Percentiles rank a stretch among this genome's conserved stretches.
Conservation (phyloP, 768 basidiomycete species). For the Psilocybe sp. region DNA sequence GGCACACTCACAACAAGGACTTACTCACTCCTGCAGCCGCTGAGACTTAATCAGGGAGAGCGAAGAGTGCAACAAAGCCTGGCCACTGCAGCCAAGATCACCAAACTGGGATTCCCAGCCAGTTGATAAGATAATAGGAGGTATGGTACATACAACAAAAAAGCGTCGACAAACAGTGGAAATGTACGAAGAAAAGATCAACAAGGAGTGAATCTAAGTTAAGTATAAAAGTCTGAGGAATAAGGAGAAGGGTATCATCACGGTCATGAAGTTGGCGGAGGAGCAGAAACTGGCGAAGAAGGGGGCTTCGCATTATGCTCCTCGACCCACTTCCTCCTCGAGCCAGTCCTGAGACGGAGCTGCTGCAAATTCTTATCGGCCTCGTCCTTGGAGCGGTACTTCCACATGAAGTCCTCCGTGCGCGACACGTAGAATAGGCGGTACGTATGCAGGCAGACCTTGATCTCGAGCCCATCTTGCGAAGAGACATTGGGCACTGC, state of each 20-base stretch:
- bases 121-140: not conserved
- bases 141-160: not conserved
- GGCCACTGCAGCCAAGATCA: no score
- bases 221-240: not conserved
- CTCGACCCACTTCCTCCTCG: conserved; percentile 33
- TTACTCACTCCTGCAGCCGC: no score
- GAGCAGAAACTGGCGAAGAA: no score
- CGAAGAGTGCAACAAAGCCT: no score
- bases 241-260: not conserved
- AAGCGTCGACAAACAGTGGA: conserved; percentile 3
- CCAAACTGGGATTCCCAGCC: no score
- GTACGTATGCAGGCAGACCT: conserved; percentile 82
- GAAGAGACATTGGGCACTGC: conserved; percentile 44
- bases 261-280: no score
- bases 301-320: no score
- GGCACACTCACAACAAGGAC: no score
- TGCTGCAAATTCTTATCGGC: conserved; percentile 26
- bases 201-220: no score
- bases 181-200: conserved; percentile 5
- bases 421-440: conserved; percentile 74
- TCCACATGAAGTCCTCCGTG: conserved; percentile 65
- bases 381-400: conserved; percentile 39
- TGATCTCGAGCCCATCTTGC: conserved; percentile 70
- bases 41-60: no score
- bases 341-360: conserved; percentile 28